Conservation (phyloP, 139 green algal species). For the Micromonas commoda region DNA sequence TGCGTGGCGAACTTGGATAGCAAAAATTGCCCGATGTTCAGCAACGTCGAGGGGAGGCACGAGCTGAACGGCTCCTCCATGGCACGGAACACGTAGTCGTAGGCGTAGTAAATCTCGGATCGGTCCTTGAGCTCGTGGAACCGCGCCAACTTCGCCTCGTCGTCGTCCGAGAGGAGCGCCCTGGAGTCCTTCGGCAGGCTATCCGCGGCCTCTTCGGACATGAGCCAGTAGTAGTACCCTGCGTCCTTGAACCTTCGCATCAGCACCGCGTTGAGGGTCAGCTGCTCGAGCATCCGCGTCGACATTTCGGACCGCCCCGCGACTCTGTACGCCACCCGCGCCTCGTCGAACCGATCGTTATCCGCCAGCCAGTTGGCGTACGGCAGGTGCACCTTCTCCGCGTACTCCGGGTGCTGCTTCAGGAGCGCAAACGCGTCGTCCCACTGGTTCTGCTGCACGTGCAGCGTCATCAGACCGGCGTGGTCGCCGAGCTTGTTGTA, state of each 20-base stretch:
- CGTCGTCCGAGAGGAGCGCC: conserved; percentile 9
- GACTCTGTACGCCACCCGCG: conserved; percentile 44
- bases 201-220: conserved; percentile 30
- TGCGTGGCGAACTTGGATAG: conserved; percentile 36
- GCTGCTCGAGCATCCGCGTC: conserved; percentile 51
- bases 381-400: conserved; percentile 46
- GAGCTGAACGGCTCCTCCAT: conserved; percentile 49
- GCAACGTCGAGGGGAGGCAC: conserved; percentile 47
- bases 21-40: conserved; percentile 60
- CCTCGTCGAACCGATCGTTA: conserved; percentile 48
- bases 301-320: conserved; percentile 37
- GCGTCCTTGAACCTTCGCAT: conserved; percentile 57
- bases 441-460: conserved; percentile 56
- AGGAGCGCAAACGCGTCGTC: conserved; percentile 63
- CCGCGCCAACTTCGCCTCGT: conserved; percentile 41
- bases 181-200: neutral
- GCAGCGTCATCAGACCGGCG: conserved; percentile 46
- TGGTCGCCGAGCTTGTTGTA: conserved; percentile 58
- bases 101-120: conserved; percentile 68
- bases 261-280: conserved; percentile 53
- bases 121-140: conserved; percentile 56
- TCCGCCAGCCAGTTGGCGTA: conserved; percentile 58
- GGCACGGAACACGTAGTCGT: conserved; percentile 52
- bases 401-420: conserved; percentile 44
- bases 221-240: conserved; percentile 55